Evolutionary conservation across 106 monocot species (phyloP).

Genomic region (Dendrobium huoshanense): DNA sequence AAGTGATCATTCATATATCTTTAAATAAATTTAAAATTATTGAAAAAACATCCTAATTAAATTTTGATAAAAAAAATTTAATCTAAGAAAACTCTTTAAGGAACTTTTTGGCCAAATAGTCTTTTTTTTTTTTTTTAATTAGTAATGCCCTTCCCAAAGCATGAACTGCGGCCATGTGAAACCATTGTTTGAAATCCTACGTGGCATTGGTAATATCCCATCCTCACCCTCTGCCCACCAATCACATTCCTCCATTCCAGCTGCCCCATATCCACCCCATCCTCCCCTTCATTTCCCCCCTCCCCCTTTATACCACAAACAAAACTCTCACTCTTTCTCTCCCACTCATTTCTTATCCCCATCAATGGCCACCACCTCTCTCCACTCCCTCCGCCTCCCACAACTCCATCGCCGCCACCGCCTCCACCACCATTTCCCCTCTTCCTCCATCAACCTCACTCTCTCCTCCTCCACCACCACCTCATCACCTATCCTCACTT

Average conservation of each 20-base stretch:
- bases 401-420: conserved; percentile 17
- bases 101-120: no score
- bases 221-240: conserved; percentile 13
- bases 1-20: no score
- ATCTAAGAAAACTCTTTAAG: no score
- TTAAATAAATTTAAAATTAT: no score
- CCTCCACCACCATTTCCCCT: conserved; percentile 9
- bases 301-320: not conserved
- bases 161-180: not conserved
- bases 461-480: conserved; percentile 21
- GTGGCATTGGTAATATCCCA: not conserved
- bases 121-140: no score
- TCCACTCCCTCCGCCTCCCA: conserved; percentile 33
- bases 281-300: not conserved
- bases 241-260: conserved; percentile 7
- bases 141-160: no score
- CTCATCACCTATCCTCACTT: conserved; percentile 16
- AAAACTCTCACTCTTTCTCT: not conserved
- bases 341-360: conserved; percentile 8
- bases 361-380: conserved; percentile 33
- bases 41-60: no score
- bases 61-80: no score
- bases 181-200: not conserved
- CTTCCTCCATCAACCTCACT: conserved; percentile 17
- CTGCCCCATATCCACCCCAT: conserved; percentile 3